Evolutionary conservation across 371 early-diverging fungal species (phyloP), one percentile per base, ranked within the genome.

Genomic region (Mortierella sp.): DNA sequence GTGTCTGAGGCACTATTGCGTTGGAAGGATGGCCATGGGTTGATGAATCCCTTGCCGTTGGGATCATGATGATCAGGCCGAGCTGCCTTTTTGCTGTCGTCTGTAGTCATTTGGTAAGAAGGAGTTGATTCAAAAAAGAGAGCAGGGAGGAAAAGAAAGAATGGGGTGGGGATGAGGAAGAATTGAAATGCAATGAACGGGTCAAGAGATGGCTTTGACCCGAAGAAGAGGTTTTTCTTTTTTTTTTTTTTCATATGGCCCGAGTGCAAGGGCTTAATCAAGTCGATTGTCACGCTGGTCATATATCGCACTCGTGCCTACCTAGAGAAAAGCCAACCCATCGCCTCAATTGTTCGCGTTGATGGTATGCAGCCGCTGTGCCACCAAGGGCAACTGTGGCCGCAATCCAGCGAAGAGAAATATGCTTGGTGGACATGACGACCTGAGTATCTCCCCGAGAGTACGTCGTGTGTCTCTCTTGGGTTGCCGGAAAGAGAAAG

Each of bases 1-100:
- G 56, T 4, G 3, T 63, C 63, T 7, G 37, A 26, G 1, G 29
- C n/a, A 2, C 70, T 66, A 28, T 81, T 72, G 46, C 68, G 57
- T 14, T 60, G 47, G 56, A 82, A 84, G 47, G 74, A 72, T 7
- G 80, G 68, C 84, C 83, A 86, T 47, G 84, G 84, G 62, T 84
- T 86, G 16, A 80, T 65, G 48, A 84, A 86, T 3, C 70, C 79
- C 5, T 69, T 79, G 56, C 79, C 79, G 4, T 52, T 56, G 29
- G 69, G 66, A 18, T 65, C 63, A 23, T 77, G 79, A 51, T 77
- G 79, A 18, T 63, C 66, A 14, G 72, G 79, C 2, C 61, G 28
- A 23, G 43, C 19, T 18, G 55, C 26, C 16, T 43, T 62, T 58
- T 57, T 37, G 53, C 66, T 74, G 66, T 25, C 47, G 62, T 21